Percentiles rank a stretch among this genome's conserved stretches.
Conservation (phyloP, 257 asterid genomes). For the Solanum raphanifolium region DNA sequence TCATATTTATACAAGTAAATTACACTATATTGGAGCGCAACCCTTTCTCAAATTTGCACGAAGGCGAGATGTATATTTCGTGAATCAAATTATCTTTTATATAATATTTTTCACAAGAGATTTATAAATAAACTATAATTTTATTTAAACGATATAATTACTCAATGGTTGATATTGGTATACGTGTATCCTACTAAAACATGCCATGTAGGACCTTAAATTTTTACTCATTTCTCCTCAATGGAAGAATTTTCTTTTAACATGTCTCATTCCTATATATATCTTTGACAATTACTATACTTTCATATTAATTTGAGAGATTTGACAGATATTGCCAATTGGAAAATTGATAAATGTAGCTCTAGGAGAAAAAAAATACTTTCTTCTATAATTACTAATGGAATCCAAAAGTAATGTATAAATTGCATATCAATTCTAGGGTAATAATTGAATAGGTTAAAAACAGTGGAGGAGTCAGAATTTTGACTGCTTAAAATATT, state of each 20-base stretch:
- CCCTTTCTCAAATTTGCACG: neutral
- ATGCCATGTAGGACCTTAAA: neutral
- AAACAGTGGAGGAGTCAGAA: neutral
- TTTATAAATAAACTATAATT: neutral
- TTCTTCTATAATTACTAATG: neutral
- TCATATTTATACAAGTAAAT: neutral
- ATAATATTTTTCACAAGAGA: neutral
- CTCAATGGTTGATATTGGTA: neutral
- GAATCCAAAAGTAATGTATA: neutral
- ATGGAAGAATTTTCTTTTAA: neutral
- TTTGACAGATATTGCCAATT: neutral
- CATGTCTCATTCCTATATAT: neutral
- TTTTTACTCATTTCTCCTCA: neutral
- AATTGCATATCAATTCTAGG: neutral
- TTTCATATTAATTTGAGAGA: neutral
- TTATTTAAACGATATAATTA: neutral
- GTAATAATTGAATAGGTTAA: neutral
- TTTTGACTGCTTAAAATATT: neutral
- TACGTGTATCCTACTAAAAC: neutral
- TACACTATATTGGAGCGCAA: neutral
- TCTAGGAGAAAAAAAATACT: neutral
- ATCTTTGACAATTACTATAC: neutral
- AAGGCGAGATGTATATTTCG: neutral
- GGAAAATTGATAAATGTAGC: neutral
- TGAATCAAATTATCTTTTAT: neutral